Evolutionary conservation across 768 basidiomycete genomes (phyloP), one percentile per base, ranked within the genome.

Genomic region (Cyathus striatus): DNA sequence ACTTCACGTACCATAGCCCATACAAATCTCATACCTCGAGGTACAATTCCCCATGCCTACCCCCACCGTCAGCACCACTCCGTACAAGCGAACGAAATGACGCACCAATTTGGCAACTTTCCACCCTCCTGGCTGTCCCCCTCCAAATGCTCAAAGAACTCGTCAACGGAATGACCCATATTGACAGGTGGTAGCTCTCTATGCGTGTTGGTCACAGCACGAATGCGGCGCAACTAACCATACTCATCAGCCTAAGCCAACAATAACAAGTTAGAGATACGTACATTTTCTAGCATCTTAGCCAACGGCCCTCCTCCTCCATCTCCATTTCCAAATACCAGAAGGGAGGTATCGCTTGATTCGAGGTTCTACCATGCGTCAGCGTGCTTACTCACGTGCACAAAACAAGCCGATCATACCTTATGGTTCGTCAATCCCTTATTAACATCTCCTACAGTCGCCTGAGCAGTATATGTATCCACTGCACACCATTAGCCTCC

Each of bases 261-360:
- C 7, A 3, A 21, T 33, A 13, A 25, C 6, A n/a, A n/a, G n/a
- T n/a, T n/a, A 20, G 3, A 24, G 35, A 33, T 1, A 41, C 78
- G 40, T 42, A 90, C 90, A 53, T 88, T 97, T 67, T 98, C 96
- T 30, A 99, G 69, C 96, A 99, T 99, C 61, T 82, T 85, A 0
- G 81, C 69, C 14, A 92, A 66, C 6, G 90, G 90, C 3, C 90
- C 90, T 43, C 90, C 89, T 57, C 88, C 88, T 1, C 96, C 96
- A 56, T 99, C 96, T 6, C 96, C 96, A 57, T 98, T 98, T 12
- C 96, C 96, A 51, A 96, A 99, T 0, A 96, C 90, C 2, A 94
- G 77, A 13, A 96, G 72, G 0, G 90, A 78, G 13, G 79, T 73
- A 44, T 81, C 78, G 1, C 77, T 80, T 0, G 90, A 92, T 64